phyloP scores from a whole-genome alignment of 2,329 filamentous ascomycete species.

The Venturiaceae sp. region DNA sequence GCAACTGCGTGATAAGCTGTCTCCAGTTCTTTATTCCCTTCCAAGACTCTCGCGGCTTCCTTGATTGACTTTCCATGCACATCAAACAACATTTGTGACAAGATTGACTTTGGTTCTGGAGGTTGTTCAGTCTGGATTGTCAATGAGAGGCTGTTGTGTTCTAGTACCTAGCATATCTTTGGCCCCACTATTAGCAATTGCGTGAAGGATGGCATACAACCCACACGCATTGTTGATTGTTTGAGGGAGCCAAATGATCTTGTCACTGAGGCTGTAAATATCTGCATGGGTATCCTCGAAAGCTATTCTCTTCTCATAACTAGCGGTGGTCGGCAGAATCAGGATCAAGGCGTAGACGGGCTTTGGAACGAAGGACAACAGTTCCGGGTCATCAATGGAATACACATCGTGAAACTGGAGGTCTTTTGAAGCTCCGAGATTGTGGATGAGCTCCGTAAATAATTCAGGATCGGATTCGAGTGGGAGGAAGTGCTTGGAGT shows the following conservation, averaged over 20 bases:
- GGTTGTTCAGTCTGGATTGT: background rate
- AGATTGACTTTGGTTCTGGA: background rate
- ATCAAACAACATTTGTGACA: background rate
- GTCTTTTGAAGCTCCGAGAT: conserved; percentile 61
- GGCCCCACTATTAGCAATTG: conserved; percentile 9
- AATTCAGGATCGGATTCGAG: conserved; percentile 71
- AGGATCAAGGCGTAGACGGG: background rate
- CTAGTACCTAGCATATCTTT: conserved; percentile 9
- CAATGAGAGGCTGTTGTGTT: too few relatives aligned
- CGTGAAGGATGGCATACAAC: conserved; percentile 11
- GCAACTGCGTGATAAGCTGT: background rate
- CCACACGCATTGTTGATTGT: conserved; percentile 12
- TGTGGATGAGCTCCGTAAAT: conserved; percentile 73
- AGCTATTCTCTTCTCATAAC: conserved; percentile 6
- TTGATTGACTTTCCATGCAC: background rate
- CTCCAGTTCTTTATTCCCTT: background rate
- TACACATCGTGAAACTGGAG: conserved; percentile 85
- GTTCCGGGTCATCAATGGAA: conserved; percentile 73
- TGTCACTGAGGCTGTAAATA: background rate
- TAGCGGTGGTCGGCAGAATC: background rate
- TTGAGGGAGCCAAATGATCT: conserved; percentile 11
- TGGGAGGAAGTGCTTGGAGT: background rate
- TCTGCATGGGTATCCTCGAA: conserved; percentile 1
- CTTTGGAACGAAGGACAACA: conserved; percentile 53
- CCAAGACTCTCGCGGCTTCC: background rate